phyloP scores from a whole-genome alignment of 306 rosid genomes.

The Geum urbanum region DNA sequence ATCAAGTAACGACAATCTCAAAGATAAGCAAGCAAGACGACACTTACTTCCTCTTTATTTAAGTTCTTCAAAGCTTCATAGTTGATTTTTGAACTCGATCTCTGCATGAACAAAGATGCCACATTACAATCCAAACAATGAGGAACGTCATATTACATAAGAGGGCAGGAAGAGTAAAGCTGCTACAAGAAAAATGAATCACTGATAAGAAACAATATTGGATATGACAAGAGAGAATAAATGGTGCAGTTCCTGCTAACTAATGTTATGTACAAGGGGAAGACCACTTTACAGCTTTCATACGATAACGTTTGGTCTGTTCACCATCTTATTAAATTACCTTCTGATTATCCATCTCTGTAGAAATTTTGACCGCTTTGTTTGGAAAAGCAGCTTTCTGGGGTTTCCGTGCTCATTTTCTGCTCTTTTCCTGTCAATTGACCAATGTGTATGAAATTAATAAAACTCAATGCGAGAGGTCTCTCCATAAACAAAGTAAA shows the following conservation, averaged over 20 bases:
- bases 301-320: too few relatives aligned
- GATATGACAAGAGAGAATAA: not conserved
- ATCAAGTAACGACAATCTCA: not conserved
- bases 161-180: not conserved
- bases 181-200: not conserved
- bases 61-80: conserved; percentile 6
- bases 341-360: not conserved
- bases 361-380: conserved; percentile 4
- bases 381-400: conserved; percentile 10
- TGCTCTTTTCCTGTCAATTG: conserved; percentile 16
- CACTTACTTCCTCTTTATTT: conserved; percentile 15
- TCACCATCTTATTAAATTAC: not conserved
- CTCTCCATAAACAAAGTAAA: not conserved
- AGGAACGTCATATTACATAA: too few relatives aligned
- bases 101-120: conserved; percentile 12
- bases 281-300: not conserved
- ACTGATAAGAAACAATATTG: too few relatives aligned
- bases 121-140: not conserved
- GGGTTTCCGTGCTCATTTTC: conserved; percentile 11
- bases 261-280: too few relatives aligned
- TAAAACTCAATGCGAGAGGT: not conserved
- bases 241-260: not conserved
- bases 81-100: conserved; percentile 14
- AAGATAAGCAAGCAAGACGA: not conserved
- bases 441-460: not conserved